Percentiles rank a stretch among this genome's conserved stretches.
Conservation (phyloP, 2,329 filamentous ascomycete genomes). For the Fusarium chaquense region DNA sequence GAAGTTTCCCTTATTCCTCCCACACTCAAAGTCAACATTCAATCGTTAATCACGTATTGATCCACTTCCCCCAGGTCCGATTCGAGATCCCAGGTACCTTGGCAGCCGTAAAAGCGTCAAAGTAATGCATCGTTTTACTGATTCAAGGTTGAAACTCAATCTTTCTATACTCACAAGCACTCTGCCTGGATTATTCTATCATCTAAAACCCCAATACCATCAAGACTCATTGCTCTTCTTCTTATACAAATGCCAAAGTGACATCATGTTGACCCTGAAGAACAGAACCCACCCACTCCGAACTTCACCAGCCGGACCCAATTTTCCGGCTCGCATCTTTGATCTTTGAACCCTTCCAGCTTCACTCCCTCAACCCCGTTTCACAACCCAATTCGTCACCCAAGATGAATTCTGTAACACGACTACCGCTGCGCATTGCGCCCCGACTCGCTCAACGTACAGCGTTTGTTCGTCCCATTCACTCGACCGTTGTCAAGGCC, state of each 20-base stretch:
- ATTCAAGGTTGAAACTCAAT: background rate
- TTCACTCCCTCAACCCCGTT: constrained; percentile 19
- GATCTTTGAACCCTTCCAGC: constrained; percentile 10
- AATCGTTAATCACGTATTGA: background rate
- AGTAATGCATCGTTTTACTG: background rate
- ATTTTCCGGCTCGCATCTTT: constrained; percentile 38
- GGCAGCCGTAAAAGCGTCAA: background rate
- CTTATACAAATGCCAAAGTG: constrained; percentile 10
- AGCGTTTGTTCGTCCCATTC: constrained; percentile 48
- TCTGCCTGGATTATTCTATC: accelerated
- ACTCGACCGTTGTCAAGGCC: constrained; percentile 50
- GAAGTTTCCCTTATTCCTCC: background rate
- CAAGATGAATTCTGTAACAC: constrained; percentile 57
- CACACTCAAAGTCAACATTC: background rate
- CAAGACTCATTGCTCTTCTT: background rate
- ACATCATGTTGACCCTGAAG: constrained; percentile 41
- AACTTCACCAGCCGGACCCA: constrained; percentile 35
- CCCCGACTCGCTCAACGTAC: constrained; percentile 42
- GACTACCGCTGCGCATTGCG: constrained; percentile 55
- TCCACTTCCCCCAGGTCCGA: background rate
- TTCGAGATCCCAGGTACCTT: background rate
- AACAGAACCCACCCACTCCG: constrained; percentile 29
- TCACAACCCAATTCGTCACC: constrained; percentile 21
- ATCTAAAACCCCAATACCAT: no score
- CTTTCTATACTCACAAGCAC: accelerated